Percentiles rank a stretch among this genome's conserved stretches.
phyloP scores from a whole-genome alignment of 352 stramenopile genomes.

The Phytopythium helicoides region DNA sequence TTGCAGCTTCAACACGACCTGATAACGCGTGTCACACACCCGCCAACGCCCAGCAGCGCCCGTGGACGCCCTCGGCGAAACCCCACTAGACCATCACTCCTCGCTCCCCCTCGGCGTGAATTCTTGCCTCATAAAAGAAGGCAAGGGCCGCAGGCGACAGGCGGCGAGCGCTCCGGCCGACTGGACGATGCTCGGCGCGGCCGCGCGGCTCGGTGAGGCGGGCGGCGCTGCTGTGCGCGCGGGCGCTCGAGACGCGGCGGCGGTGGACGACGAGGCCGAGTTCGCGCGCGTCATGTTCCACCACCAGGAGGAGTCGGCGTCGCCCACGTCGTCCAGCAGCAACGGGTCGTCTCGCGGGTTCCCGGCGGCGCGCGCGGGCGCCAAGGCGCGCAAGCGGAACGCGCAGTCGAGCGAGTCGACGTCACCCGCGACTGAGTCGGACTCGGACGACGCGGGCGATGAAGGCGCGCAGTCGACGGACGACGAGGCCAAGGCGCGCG shows the following conservation, averaged over 20 bases:
- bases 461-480: neutral
- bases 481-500: neutral
- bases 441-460: conserved; percentile 27
- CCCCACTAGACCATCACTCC: no score
- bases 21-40: no score
- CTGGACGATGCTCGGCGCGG: neutral
- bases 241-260: no score
- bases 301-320: conserved; percentile 36
- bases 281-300: conserved; percentile 29
- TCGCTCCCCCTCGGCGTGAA: no score
- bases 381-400: conserved; percentile 4
- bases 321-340: conserved; percentile 58
- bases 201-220: neutral
- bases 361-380: conserved; percentile 19
- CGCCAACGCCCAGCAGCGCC: no score
- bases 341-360: conserved; percentile 40
- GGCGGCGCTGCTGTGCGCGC: neutral
- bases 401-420: conserved; percentile 11
- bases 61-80: neutral
- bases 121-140: no score
- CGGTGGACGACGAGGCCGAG: conserved; percentile 18
- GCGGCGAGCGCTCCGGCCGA: no score
- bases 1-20: no score
- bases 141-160: no score
- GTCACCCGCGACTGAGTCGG: conserved; percentile 26